Evolutionary conservation across 1,284 basidiomycete species (phyloP).

Genomic region (Ceratobasidium papillatum): DNA sequence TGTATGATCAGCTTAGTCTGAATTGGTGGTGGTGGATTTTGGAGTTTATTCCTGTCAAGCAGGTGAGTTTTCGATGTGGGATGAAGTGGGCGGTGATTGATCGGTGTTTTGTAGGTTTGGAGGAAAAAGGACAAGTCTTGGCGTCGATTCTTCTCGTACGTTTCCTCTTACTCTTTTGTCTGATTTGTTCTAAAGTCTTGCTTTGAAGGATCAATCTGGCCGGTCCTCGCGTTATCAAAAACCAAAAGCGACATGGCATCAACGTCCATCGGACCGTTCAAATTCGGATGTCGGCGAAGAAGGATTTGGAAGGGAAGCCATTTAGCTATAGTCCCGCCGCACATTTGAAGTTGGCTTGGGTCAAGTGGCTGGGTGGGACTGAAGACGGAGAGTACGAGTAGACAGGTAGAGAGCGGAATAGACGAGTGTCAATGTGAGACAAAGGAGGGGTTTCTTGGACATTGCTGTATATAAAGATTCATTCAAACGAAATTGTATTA

Average conservation of each 20-base stretch:
- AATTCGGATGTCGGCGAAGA: constrained; percentile 8
- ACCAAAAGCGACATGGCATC: constrained; percentile 33
- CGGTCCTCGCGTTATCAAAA: constrained; percentile 31
- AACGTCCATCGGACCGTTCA: constrained; percentile 34
- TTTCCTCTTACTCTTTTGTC: not conserved
- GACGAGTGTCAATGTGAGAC: no score
- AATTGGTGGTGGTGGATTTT: constrained; percentile 44
- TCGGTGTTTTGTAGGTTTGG: constrained; percentile 8
- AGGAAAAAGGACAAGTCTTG: constrained; percentile 25
- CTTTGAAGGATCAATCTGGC: constrained; percentile 21
- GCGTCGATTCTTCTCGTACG: constrained; percentile 29
- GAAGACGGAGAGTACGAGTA: not conserved
- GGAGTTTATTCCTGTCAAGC: constrained; percentile 40
- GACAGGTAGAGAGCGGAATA: no score
- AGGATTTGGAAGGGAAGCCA: constrained; percentile 4
- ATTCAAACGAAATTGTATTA: no score
- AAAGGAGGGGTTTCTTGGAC: not conserved
- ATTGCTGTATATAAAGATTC: no score
- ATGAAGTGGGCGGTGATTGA: not conserved
- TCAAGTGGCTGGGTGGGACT: constrained; percentile 18
- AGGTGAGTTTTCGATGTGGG: not conserved
- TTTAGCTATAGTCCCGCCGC: constrained; percentile 14
- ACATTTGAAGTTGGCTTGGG: constrained; percentile 13
- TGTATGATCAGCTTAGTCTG: constrained; percentile 38
- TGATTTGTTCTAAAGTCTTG: not conserved